A percentile compares a stretch with the other conserved stretches of the same genome.
phyloP scores from a whole-genome alignment of 179 eudicot genomes.

The Patellifolia procumbens region DNA sequence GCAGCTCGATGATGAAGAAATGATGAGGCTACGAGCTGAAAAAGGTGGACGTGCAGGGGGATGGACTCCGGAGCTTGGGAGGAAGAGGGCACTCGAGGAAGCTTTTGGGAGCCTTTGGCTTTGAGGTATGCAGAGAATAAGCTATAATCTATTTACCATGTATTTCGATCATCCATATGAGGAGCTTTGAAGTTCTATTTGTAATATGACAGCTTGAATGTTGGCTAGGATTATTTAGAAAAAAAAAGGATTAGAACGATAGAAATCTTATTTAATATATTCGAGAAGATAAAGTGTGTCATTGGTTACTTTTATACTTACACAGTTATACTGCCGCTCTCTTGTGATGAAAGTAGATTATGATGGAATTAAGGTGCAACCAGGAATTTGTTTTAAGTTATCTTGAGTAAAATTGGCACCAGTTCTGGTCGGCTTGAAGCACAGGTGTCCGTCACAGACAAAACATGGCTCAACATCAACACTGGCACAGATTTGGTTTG shows the following conservation, averaged over 20 bases:
- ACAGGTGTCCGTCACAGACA: too few species aligned
- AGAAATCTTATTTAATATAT: not conserved
- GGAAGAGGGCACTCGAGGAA: conserved; percentile 88
- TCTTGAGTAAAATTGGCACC: too few species aligned
- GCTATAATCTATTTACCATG: conserved; percentile 5
- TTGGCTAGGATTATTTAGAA: not conserved
- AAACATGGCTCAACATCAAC: too few species aligned
- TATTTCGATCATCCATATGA: not conserved
- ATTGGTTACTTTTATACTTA: too few species aligned
- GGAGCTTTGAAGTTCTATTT: not conserved
- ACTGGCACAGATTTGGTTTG: too few species aligned
- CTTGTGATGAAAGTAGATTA: too few species aligned
- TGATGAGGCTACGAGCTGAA: conserved; percentile 65
- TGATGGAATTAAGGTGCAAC: too few species aligned
- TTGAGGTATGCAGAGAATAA: conserved; percentile 26
- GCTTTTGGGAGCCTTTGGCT: conserved; percentile 88
- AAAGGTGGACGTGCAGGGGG: conserved; percentile 89
- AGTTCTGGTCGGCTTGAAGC: too few species aligned
- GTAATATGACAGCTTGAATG: not conserved
- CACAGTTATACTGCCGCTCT: too few species aligned
- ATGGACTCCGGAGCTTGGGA: conserved; percentile 71
- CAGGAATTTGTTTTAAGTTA: too few species aligned
- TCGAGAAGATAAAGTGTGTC: too few species aligned
- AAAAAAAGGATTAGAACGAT: not conserved
- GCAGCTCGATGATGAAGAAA: conserved; percentile 73